phyloP scores from a whole-genome alignment of 768 basidiomycete species.

The Coprinopsis marcescibilis region DNA sequence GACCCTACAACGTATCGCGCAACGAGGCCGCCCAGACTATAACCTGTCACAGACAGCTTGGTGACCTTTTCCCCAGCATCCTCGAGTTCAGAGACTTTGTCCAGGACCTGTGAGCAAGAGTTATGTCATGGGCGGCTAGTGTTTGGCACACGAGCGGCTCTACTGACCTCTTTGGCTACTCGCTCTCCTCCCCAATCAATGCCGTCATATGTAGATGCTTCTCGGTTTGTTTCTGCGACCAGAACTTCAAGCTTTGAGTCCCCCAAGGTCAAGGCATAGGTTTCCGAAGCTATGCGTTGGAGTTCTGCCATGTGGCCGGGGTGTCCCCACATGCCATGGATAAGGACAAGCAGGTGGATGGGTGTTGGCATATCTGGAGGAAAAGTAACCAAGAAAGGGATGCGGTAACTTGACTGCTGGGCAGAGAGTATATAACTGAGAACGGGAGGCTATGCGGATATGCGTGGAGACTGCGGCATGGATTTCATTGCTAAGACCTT shows the following conservation, averaged over 20 bases:
- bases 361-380: slow-evolving; percentile 6
- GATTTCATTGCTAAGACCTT: too few relatives aligned
- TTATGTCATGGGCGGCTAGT: neutral
- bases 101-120: slow-evolving; percentile 39
- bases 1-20: slow-evolving; percentile 75
- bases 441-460: too few relatives aligned
- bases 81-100: slow-evolving; percentile 49
- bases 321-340: slow-evolving; percentile 81
- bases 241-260: slow-evolving; percentile 53
- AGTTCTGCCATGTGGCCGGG: slow-evolving; percentile 59
- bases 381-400: too few relatives aligned
- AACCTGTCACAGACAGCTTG: slow-evolving; percentile 71
- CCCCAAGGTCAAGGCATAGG: slow-evolving; percentile 22
- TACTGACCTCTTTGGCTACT: slow-evolving; percentile 67
- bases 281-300: slow-evolving; percentile 46
- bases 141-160: neutral
- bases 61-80: slow-evolving; percentile 51
- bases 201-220: slow-evolving; percentile 73
- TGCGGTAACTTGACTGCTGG: too few relatives aligned
- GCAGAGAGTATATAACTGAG: too few relatives aligned
- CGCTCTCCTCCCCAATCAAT: slow-evolving; percentile 83
- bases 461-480: too few relatives aligned
- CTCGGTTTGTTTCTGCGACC: slow-evolving; percentile 58
- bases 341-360: slow-evolving; percentile 44
- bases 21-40: slow-evolving; percentile 76